Conservation (phyloP, 768 basidiomycete genomes). For the Lentinus brumalis region DNA sequence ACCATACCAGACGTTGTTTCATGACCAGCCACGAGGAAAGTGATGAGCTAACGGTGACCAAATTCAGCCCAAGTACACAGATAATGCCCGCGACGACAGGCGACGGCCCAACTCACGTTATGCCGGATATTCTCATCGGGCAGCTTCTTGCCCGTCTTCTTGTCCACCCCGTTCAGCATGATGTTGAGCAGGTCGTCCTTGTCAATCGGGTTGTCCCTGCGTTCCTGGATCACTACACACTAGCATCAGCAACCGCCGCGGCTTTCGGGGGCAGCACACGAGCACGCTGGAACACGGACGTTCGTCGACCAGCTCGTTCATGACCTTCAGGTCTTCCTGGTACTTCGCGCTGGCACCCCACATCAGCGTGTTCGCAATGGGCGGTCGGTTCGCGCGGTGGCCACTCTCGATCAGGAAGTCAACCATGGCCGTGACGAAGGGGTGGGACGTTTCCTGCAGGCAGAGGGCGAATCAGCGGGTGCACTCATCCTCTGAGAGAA, state of each 20-base stretch:
- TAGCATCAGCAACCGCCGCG: background rate
- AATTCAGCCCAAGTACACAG: background rate
- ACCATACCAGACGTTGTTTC: constrained; percentile 39
- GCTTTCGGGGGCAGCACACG: too few species aligned
- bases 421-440: constrained; percentile 43
- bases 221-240: constrained; percentile 39
- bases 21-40: constrained; percentile 53
- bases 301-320: constrained; percentile 43
- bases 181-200: constrained; percentile 47
- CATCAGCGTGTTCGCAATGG: constrained; percentile 39
- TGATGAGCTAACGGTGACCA: constrained; percentile 38
- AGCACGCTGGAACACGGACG: constrained; percentile 30
- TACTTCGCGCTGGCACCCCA: constrained; percentile 39
- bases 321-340: constrained; percentile 41
- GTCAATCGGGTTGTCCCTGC: constrained; percentile 39
- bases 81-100: background rate
- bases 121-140: constrained; percentile 43
- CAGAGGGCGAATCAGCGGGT: background rate
- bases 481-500: background rate
- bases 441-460: constrained; percentile 35
- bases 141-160: constrained; percentile 44
- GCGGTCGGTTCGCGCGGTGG: constrained; percentile 37
- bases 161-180: constrained; percentile 49
- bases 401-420: constrained; percentile 44
- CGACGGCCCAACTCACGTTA: constrained; percentile 36